These are phyloP conservation scores for Candida freyschussii DNA, from an alignment of 1,139 yeast genomes.

Conservation along the genomic window DNA sequence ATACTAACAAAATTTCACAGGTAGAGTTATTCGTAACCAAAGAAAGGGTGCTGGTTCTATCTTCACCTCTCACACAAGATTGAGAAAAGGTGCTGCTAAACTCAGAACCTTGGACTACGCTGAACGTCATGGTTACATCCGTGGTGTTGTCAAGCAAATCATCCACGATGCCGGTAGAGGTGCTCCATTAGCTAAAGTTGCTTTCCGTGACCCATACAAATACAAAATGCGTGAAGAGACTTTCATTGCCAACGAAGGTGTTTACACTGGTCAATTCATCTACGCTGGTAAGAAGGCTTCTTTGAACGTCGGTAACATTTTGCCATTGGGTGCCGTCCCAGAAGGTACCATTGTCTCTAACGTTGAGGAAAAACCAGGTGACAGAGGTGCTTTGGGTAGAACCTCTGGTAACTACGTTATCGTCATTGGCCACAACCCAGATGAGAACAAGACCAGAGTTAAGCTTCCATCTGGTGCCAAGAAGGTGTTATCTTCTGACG, in stretches of 20 bases:
- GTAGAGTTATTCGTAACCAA: constrained; percentile 99
- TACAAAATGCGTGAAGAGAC: constrained; percentile 97
- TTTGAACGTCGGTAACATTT: constrained; percentile 93
- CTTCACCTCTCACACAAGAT: constrained; percentile 99
- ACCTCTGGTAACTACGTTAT: constrained; percentile 99
- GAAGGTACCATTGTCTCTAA: constrained; percentile 99
- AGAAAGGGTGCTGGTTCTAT: constrained; percentile 99
- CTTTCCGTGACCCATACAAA: constrained; percentile 99
- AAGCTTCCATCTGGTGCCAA: constrained; percentile 99
- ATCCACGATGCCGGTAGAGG: constrained; percentile 99
- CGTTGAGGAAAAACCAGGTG: constrained; percentile 99
- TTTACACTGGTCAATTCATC: constrained; percentile 98
- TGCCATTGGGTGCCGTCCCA: constrained; percentile 96
- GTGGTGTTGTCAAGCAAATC: constrained; percentile 98
- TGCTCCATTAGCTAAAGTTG: constrained; percentile 99
- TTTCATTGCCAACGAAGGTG: constrained; percentile 99
- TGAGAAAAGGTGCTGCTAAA: constrained; percentile 99
- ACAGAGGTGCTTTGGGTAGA: constrained; percentile 99
- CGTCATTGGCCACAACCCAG: constrained; percentile 98
- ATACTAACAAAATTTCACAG: constrained; percentile 39
- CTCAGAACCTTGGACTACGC: constrained; percentile 98
- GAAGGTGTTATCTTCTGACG: constrained; percentile 91
- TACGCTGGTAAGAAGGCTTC: constrained; percentile 99
- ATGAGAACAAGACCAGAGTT: constrained; percentile 97
- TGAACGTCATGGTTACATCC: constrained; percentile 99